Conservation (phyloP, 768 basidiomycete species). For the Mycena metata region DNA sequence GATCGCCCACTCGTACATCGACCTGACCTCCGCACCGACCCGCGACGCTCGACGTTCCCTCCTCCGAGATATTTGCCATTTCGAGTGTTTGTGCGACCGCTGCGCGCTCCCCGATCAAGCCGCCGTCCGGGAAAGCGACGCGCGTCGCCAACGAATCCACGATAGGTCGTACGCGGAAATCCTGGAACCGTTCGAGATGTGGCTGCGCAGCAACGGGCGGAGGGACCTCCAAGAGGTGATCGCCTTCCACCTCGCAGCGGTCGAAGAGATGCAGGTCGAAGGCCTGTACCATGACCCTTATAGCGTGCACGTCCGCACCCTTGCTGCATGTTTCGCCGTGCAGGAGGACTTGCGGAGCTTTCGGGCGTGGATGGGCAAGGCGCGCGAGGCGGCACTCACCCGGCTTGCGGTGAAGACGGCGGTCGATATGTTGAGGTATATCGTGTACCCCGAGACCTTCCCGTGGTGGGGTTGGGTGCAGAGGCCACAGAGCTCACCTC, state of each 20-base stretch:
- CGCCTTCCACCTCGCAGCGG: constrained; percentile 29
- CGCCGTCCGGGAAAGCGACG: constrained; percentile 23
- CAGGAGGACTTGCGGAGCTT: too few species aligned
- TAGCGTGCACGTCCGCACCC: constrained; percentile 21
- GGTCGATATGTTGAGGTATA: constrained; percentile 26
- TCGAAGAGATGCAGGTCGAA: constrained; percentile 30
- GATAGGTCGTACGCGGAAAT: constrained; percentile 7
- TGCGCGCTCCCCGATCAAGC: constrained; percentile 19
- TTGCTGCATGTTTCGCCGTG: constrained; percentile 35
- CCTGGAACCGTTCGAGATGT: constrained; percentile 20
- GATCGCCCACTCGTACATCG: constrained; percentile 32
- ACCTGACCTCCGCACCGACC: constrained; percentile 14
- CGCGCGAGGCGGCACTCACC: constrained; percentile 26
- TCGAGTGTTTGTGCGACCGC: constrained; percentile 28
- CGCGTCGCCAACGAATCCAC: constrained; percentile 22
- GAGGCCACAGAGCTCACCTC: background rate
- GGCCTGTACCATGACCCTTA: constrained; percentile 31
- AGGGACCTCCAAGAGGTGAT: constrained; percentile 32
- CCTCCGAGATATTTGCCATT: constrained; percentile 18
- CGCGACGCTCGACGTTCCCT: constrained; percentile 27
- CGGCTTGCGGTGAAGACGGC: constrained; percentile 23
- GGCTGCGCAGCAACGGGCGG: constrained; percentile 25
- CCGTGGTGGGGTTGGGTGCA: constrained; percentile 23
- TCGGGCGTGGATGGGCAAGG: constrained; percentile 34
- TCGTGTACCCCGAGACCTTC: constrained; percentile 34